Evolutionary conservation across 331 rosid species (phyloP).

Genomic region (Ulmus americana): DNA sequence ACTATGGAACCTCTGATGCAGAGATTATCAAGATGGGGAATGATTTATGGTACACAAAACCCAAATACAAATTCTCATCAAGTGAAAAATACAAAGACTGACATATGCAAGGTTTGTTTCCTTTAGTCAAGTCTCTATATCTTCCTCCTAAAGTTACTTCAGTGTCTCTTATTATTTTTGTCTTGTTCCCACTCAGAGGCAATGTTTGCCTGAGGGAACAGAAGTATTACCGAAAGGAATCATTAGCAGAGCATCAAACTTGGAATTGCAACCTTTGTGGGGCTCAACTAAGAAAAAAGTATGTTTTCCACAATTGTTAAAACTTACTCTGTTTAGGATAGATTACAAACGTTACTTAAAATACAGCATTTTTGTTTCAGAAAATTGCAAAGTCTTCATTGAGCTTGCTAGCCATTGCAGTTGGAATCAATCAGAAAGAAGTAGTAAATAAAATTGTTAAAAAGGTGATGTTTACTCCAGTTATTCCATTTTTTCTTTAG

Average conservation of each 20-base stretch:
- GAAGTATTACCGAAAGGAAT: slow-evolving; percentile 69
- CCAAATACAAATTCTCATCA: slow-evolving; percentile 1
- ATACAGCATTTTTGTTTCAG: slow-evolving; percentile 31
- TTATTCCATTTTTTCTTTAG: slow-evolving; percentile 4
- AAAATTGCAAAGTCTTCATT: slow-evolving; percentile 31
- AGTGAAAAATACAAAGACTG: too few relatives aligned
- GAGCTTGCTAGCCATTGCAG: slow-evolving; percentile 80
- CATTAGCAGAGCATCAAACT: slow-evolving; percentile 54
- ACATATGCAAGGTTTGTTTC: slow-evolving; percentile 55
- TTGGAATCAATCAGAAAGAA: slow-evolving; percentile 74
- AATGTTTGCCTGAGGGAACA: slow-evolving; percentile 43
- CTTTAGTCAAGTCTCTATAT: slow-evolving; percentile 1
- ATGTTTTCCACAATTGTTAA: slow-evolving; percentile 10
- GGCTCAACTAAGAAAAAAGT: slow-evolving; percentile 42
- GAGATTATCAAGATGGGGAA: slow-evolving; percentile 66
- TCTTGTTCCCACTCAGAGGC: slow-evolving; percentile 35
- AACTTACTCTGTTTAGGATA: not conserved
- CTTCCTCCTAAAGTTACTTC: slow-evolving; percentile 1
- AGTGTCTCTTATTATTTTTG: slow-evolving; percentile 7
- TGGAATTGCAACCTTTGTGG: slow-evolving; percentile 68
- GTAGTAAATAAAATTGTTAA: slow-evolving; percentile 58
- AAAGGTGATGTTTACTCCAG: slow-evolving; percentile 45
- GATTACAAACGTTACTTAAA: not conserved
- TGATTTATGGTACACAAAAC: slow-evolving; percentile 23
- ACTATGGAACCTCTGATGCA: slow-evolving; percentile 26